Evolutionary conservation across 345 rosid genomes (phyloP), one percentile per base, ranked within the genome.

Genomic region (Populus euphratica): DNA sequence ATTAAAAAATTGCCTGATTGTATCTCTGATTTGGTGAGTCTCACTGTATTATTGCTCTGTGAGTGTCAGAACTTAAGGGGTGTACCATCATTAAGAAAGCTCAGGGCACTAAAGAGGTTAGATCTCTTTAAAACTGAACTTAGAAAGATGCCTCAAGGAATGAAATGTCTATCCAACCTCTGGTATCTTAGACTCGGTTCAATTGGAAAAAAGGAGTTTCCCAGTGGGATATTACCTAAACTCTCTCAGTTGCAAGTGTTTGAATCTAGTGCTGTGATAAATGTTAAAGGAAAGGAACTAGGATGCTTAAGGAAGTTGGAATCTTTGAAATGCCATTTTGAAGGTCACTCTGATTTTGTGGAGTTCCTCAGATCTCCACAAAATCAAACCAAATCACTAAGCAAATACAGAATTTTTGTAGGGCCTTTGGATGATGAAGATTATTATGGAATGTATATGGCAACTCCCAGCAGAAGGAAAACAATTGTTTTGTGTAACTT

Each of bases 41-140:
- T 33, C 5, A 33, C 35, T 33, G 35, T 0, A 4, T 33, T 33
- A 33, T 33, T 33, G 36, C 36, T 33, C 0, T 0, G 5, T 33
- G 0, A 4, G 0, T 33, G 35, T 33, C 0, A 3, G 5, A 20
- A n/a, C 31, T 7, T 83, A 62, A 2, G 6, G 5, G 6, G 21
- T 43, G 41, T 83, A 17, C 86, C 86, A 6, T 83, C 76, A 4
- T 66, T 80, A 1, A 72, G 61, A 16, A 77, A 73, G 27, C 56
- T 80, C 47, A 8, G 18, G 31, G 13, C n/a, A 39, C 25, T 83
- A 41, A 71, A 50, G 73, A 68, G 27, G 69, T 31, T 83, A 33
- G 81, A 83, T 52, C 80, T 80, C 10, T 0, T 6, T 0, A 0
- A 2, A 0, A 31, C 18, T 4, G 44, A 31, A 3, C 66, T 80